phyloP scores from a whole-genome alignment of 345 rosid species.

The Syzygium grande region DNA sequence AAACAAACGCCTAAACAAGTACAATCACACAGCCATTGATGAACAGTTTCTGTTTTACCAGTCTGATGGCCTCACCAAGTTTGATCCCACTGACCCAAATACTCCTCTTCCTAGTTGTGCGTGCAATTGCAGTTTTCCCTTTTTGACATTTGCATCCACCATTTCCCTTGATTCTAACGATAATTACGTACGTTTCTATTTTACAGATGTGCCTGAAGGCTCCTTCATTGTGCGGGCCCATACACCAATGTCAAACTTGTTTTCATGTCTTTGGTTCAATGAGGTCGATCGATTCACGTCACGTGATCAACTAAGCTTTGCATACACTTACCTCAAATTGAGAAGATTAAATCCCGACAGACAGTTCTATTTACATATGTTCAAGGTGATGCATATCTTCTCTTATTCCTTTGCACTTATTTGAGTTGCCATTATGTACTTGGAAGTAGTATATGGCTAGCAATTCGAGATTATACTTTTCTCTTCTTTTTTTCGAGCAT shows the following conservation, averaged over 20 bases:
- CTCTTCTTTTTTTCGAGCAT: neutral
- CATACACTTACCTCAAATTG: slow-evolving; percentile 78
- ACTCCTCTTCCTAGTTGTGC: slow-evolving; percentile 77
- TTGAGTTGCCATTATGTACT: neutral
- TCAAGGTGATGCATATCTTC: slow-evolving; percentile 43
- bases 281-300: slow-evolving; percentile 92
- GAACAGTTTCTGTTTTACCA: slow-evolving; percentile 61
- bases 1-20: slow-evolving; percentile 74
- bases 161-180: neutral
- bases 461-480: neutral
- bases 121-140: slow-evolving; percentile 11
- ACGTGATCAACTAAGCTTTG: slow-evolving; percentile 92
- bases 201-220: slow-evolving; percentile 95
- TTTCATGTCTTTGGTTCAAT: slow-evolving; percentile 92
- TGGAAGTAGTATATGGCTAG: neutral
- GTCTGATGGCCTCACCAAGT: slow-evolving; percentile 76
- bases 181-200: slow-evolving; percentile 6
- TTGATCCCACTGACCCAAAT: slow-evolving; percentile 49
- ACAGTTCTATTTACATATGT: slow-evolving; percentile 73
- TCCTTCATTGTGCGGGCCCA: slow-evolving; percentile 84
- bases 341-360: slow-evolving; percentile 62
- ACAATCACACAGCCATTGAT: slow-evolving; percentile 68
- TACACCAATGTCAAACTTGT: slow-evolving; percentile 92
- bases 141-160: neutral
- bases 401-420: neutral